phyloP scores from a whole-genome alignment of 352 stramenopile genomes.

The Phytophthora nicotianae region DNA sequence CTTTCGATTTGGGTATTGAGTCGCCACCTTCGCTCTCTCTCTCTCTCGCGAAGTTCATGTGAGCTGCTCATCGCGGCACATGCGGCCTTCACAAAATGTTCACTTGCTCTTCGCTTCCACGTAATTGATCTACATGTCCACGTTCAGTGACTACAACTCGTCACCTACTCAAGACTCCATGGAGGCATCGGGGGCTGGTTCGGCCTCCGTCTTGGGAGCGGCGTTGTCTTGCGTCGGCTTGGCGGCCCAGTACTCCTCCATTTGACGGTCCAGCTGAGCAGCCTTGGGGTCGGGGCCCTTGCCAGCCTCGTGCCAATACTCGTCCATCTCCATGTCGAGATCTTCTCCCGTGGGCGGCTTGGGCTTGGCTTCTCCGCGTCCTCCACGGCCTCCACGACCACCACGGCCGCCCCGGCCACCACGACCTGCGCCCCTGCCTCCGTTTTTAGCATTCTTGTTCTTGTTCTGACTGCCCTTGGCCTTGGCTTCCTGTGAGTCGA shows the following conservation, averaged over 20 bases:
- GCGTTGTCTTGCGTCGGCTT: slow-evolving; percentile 62
- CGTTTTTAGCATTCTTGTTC: slow-evolving; percentile 42
- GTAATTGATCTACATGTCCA: slow-evolving; percentile 33
- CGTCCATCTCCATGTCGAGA: slow-evolving; percentile 88
- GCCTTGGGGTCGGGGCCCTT: slow-evolving; percentile 89
- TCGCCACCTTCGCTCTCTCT: slow-evolving; percentile 20
- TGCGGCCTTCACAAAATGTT: slow-evolving; percentile 29
- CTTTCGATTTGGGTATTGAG: slow-evolving; percentile 43
- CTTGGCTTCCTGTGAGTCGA: slow-evolving; percentile 42
- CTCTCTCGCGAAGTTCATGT: slow-evolving; percentile 30
- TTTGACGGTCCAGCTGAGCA: slow-evolving; percentile 79
- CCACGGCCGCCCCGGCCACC: slow-evolving; percentile 32
- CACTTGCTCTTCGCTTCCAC: slow-evolving; percentile 29
- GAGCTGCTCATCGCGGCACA: slow-evolving; percentile 28
- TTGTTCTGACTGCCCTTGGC: slow-evolving; percentile 45
- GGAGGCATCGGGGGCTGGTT: slow-evolving; percentile 25
- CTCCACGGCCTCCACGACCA: slow-evolving; percentile 37
- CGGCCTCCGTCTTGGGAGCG: slow-evolving; percentile 22
- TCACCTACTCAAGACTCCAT: slow-evolving; percentile 42
- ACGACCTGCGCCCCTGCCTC: slow-evolving; percentile 26
- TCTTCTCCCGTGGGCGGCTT: slow-evolving; percentile 72
- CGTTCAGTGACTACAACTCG: slow-evolving; percentile 29
- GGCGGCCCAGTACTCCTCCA: slow-evolving; percentile 90
- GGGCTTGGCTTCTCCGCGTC: slow-evolving; percentile 40
- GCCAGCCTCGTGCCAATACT: slow-evolving; percentile 88